A percentile compares a stretch with the other conserved stretches of the same genome.
phyloP scores from a whole-genome alignment of 2,329 filamentous ascomycete species.

The Pseudogymnoascus sp. region DNA sequence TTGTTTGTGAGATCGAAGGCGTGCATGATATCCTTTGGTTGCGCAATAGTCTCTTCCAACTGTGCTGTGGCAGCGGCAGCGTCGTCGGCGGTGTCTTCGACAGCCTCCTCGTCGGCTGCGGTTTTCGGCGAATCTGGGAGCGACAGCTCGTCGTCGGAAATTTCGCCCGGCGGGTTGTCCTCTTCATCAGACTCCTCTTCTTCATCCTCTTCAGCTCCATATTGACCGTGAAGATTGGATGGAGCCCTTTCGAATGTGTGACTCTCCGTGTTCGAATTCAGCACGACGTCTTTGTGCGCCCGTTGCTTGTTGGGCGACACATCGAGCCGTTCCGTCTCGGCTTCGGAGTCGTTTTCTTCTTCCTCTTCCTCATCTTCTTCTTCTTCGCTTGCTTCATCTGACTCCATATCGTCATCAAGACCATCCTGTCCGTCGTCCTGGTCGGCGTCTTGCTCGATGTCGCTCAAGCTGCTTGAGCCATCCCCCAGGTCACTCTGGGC shows the following conservation, averaged over 20 bases:
- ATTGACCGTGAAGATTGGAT: constrained; percentile 64
- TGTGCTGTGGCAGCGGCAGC: constrained; percentile 29
- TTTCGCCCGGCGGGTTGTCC: background rate
- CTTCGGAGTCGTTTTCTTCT: constrained; percentile 69
- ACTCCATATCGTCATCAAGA: constrained; percentile 47
- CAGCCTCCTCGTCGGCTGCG: constrained; percentile 33
- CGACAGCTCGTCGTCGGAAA: constrained; percentile 15
- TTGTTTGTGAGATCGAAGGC: constrained; percentile 25
- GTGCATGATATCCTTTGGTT: constrained; percentile 6
- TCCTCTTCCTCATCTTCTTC: constrained; percentile 34
- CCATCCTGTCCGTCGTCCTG: constrained; percentile 60
- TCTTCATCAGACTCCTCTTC: constrained; percentile 31
- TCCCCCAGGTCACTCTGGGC: constrained; percentile 43
- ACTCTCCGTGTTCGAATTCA: constrained; percentile 47
- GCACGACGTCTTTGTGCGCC: constrained; percentile 50
- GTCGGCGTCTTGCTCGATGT: constrained; percentile 60
- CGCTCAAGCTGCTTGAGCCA: constrained; percentile 84
- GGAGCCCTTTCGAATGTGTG: constrained; percentile 59
- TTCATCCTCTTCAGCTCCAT: constrained; percentile 34
- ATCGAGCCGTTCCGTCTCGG: constrained; percentile 88
- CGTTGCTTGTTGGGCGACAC: constrained; percentile 69
- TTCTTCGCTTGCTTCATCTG: constrained; percentile 33
- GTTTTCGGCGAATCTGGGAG: constrained; percentile 30
- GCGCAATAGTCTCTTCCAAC: constrained; percentile 20
- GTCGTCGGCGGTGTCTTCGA: constrained; percentile 19